Evolutionary conservation across 1,284 basidiomycete species (phyloP).

Genomic region (Phylloboletellus chloephorus): DNA sequence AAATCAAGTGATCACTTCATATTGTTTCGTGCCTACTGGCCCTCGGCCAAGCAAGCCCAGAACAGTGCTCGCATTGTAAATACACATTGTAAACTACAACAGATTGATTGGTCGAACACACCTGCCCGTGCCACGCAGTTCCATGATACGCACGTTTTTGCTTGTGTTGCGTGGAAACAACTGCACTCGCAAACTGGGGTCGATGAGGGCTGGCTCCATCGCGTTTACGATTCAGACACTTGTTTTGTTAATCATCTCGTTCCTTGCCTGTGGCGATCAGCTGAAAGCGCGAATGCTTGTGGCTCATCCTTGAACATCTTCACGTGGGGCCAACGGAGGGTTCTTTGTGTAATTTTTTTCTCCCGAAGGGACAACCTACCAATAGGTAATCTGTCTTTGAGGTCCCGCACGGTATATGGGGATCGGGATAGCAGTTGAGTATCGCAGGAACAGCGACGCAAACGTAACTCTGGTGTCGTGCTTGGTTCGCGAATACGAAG

Average conservation of each 20-base stretch:
- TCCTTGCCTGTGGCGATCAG: conserved; percentile 17
- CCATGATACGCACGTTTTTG: conserved; percentile 18
- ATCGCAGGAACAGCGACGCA: conserved; percentile 10
- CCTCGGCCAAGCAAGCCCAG: too few relatives aligned
- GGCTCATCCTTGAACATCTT: conserved; percentile 20
- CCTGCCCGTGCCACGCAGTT: conserved; percentile 24
- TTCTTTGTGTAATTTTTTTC: conserved; percentile 16
- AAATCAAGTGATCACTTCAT: too few relatives aligned
- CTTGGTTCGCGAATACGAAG: conserved; percentile 30
- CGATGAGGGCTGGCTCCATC: conserved; percentile 6
- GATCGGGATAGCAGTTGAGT: conserved; percentile 10
- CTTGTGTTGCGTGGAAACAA: conserved; percentile 24
- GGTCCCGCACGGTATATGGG: conserved; percentile 25
- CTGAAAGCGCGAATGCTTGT: conserved; percentile 7
- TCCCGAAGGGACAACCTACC: neutral
- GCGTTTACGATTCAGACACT: conserved; percentile 1
- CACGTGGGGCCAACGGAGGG: conserved; percentile 17
- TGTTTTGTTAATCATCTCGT: conserved; percentile 13
- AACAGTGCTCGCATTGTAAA: too few relatives aligned
- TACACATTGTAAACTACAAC: too few relatives aligned
- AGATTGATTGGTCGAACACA: conserved; percentile 18
- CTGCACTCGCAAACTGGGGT: conserved; percentile 23
- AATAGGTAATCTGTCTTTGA: conserved; percentile 18
- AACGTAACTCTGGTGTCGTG: conserved; percentile 7
- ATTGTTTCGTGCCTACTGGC: too few relatives aligned